These are phyloP conservation scores for Lactifluus piperatus DNA, from an alignment of 768 basidiomycete genomes.

Conservation along the genomic window DNA sequence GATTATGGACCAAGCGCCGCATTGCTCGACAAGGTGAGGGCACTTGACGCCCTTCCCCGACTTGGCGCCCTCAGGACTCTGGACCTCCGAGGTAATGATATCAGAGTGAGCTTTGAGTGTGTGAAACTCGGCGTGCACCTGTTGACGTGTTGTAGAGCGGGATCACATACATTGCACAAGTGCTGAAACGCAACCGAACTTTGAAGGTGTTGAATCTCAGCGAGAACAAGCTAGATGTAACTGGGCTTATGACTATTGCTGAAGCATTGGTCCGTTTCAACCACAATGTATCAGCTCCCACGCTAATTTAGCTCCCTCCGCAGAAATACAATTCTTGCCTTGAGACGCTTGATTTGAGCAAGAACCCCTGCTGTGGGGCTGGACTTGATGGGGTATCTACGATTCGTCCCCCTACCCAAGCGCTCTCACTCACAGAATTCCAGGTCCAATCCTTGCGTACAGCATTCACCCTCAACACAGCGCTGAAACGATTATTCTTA, in stretches of 20 bases:
- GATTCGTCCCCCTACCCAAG: not conserved
- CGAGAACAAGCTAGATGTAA: conserved; percentile 87
- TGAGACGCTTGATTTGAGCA: conserved; percentile 88
- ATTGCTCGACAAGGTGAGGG: conserved; percentile 78
- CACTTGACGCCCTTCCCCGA: conserved; percentile 80
- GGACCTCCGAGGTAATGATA: conserved; percentile 88
- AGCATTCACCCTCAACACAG: conserved; percentile 85
- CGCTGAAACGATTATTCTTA: conserved; percentile 88
- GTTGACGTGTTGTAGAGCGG: conserved; percentile 40
- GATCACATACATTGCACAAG: conserved; percentile 86
- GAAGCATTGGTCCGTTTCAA: conserved; percentile 69
- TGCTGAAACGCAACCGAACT: conserved; percentile 91
- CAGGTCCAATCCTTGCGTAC: conserved; percentile 84
- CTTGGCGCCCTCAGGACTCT: conserved; percentile 81
- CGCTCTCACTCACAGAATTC: not conserved
- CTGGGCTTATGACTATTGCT: conserved; percentile 70
- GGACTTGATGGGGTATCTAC: conserved; percentile 76
- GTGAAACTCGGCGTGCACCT: not conserved
- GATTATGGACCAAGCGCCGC: conserved; percentile 59
- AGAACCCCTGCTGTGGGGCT: conserved; percentile 90
- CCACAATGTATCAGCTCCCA: not conserved
- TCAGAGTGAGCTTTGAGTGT: conserved; percentile 50
- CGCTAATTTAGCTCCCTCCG: not conserved
- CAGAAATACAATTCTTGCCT: conserved; percentile 93
- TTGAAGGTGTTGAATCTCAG: conserved; percentile 89